Evolutionary conservation across 805 yeast genomes (phyloP).

Genomic region (Nakazawaea wickerhamii): DNA sequence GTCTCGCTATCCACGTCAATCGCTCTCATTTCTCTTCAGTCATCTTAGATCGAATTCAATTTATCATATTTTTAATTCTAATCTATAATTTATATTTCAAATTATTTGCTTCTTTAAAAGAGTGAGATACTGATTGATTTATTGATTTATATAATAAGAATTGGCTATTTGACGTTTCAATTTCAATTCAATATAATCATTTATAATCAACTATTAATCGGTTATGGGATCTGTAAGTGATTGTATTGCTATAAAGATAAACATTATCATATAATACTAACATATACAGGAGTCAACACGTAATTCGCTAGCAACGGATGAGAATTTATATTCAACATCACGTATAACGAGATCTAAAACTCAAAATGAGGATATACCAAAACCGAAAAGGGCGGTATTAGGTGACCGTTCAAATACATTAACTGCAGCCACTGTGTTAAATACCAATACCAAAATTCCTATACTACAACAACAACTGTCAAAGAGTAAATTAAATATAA

Average conservation of each 20-base stretch:
- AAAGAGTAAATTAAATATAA: slow-evolving; percentile 8
- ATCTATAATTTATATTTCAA: too few relatives aligned
- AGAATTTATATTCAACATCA: slow-evolving; percentile 10
- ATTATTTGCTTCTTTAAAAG: too few relatives aligned
- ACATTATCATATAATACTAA: background rate
- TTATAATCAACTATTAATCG: background rate
- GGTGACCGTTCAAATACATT: slow-evolving; percentile 13
- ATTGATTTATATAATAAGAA: too few relatives aligned
- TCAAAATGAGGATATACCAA: slow-evolving; percentile 7
- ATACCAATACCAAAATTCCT: background rate
- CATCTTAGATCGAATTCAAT: too few relatives aligned
- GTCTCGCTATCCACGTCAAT: background rate
- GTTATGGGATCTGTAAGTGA: slow-evolving; percentile 12
- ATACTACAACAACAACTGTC: background rate
- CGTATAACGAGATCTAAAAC: slow-evolving; percentile 13
- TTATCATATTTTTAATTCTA: too few relatives aligned
- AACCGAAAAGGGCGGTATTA: slow-evolving; percentile 10
- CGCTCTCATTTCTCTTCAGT: background rate
- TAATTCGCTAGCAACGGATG: slow-evolving; percentile 10
- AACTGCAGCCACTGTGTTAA: background rate
- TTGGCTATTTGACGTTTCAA: background rate
- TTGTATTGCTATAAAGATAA: too few relatives aligned
- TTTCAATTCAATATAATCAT: too few relatives aligned
- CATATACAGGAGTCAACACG: slow-evolving; percentile 10
- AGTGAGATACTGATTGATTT: too few relatives aligned